A percentile compares a stretch with the other conserved stretches of the same genome.
Conservation (phyloP, 2,329 filamentous ascomycete genomes). For the Sporothrix curviconia region DNA sequence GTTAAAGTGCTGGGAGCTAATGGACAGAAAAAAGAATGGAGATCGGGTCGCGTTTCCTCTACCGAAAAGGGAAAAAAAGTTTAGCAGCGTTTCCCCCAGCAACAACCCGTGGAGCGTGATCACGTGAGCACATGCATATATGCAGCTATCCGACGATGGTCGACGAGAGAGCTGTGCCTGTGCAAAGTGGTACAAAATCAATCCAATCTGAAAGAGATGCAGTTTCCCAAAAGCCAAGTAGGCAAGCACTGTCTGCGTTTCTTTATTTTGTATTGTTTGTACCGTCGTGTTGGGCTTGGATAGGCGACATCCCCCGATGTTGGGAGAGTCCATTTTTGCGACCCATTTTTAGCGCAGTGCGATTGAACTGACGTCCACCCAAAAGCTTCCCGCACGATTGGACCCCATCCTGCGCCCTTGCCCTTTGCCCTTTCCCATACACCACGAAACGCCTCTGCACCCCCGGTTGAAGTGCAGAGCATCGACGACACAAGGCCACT, state of each 20-base stretch:
- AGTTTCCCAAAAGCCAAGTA: no score
- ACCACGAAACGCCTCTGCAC: not conserved
- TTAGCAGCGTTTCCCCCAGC: constrained; percentile 4
- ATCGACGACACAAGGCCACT: not conserved
- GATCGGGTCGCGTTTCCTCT: constrained; percentile 1
- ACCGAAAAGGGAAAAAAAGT: not conserved
- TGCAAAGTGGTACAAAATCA: no score
- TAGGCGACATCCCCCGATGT: no score
- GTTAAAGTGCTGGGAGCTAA: not conserved
- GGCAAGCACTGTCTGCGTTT: no score
- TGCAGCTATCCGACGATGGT: not conserved
- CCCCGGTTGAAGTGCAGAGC: not conserved
- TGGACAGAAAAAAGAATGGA: not conserved
- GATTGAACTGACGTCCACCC: not conserved
- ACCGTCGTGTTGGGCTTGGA: no score
- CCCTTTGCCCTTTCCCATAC: no score
- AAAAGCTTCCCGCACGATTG: not conserved
- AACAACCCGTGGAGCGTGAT: not conserved
- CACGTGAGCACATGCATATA: not conserved
- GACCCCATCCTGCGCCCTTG: no score
- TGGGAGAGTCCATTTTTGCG: constrained; percentile 7
- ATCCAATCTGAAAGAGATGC: no score
- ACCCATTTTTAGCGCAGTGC: constrained; percentile 6
- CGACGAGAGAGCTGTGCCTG: not conserved
- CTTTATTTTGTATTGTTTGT: no score